Percentiles rank a stretch among this genome's conserved stretches.
Conservation (phyloP, 177 flowering plant species). For the Vitis hybrid region DNA sequence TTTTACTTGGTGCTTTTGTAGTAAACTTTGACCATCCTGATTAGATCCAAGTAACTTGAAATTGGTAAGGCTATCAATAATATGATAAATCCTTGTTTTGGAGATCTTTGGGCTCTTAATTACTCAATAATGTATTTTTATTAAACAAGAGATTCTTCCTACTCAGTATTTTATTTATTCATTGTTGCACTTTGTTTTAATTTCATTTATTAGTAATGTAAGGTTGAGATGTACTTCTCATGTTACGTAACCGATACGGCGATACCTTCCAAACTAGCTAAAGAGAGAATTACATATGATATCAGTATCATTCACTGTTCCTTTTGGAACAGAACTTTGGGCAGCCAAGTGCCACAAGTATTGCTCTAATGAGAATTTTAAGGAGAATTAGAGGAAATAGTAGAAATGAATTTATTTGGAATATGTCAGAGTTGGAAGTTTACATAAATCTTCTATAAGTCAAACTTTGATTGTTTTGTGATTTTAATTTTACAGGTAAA, state of each 20-base stretch:
- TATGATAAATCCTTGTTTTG: too few species aligned
- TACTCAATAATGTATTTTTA: too few species aligned
- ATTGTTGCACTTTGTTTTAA: too few species aligned
- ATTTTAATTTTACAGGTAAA: conserved; percentile 30
- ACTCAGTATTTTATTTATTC: too few species aligned
- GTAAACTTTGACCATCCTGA: not conserved
- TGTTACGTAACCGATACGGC: too few species aligned
- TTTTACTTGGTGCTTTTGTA: not conserved
- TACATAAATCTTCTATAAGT: not conserved
- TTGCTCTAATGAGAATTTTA: not conserved
- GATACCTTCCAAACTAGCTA: not conserved
- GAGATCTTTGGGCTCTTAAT: too few species aligned
- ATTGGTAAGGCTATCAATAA: not conserved
- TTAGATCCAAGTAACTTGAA: not conserved
- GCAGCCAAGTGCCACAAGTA: not conserved
- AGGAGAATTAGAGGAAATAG: not conserved
- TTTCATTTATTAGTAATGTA: too few species aligned
- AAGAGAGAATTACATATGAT: too few species aligned
- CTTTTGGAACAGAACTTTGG: not conserved
- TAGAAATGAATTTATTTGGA: not conserved
- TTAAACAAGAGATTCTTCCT: too few species aligned
- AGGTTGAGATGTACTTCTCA: too few species aligned
- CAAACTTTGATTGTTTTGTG: not conserved
- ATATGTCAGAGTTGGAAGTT: not conserved
- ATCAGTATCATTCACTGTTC: not conserved